phyloP scores from a whole-genome alignment of 495 filamentous ascomycete genomes.

The Penicillium ochrochloron region DNA sequence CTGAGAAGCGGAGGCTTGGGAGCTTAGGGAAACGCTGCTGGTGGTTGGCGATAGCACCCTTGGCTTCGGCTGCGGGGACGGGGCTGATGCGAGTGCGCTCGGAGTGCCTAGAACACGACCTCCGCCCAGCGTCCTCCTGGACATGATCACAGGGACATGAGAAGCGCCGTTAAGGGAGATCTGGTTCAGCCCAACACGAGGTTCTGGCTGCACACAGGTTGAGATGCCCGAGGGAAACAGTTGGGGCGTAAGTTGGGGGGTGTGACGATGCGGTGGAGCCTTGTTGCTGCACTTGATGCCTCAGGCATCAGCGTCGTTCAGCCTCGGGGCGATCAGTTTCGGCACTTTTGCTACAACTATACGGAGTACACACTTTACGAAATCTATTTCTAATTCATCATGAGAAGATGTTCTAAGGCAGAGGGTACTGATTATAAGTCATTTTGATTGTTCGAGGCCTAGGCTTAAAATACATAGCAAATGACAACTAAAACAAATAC shows the following conservation, averaged over 20 bases:
- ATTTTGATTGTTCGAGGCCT: neutral
- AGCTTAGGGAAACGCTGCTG: conserved; percentile 64
- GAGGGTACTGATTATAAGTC: neutral
- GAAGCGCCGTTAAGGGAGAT: conserved; percentile 30
- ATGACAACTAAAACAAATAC: conserved; percentile 1
- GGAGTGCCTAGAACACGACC: conserved; percentile 87
- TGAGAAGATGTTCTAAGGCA: neutral
- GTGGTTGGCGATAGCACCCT: conserved; percentile 62
- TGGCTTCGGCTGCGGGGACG: conserved; percentile 58
- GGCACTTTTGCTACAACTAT: neutral
- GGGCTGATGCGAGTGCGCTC: conserved; percentile 70
- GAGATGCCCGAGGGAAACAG: conserved; percentile 16
- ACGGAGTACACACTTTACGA: neutral
- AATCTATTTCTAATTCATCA: neutral
- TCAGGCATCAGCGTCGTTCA: conserved; percentile 24
- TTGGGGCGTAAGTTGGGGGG: conserved; percentile 24
- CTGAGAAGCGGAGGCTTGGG: conserved; percentile 64
- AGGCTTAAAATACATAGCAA: neutral
- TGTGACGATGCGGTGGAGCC: conserved; percentile 39
- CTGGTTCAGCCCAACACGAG: conserved; percentile 25
- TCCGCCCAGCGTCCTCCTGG: conserved; percentile 82
- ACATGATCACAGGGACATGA: conserved; percentile 64
- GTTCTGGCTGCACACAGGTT: conserved; percentile 30
- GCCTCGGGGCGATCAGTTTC: conserved; percentile 9
- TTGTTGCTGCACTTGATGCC: conserved; percentile 17